Percentiles rank a stretch among this genome's conserved stretches.
Conservation (phyloP, 2,329 filamentous ascomycete genomes). For the Celoporthe dispersa region DNA sequence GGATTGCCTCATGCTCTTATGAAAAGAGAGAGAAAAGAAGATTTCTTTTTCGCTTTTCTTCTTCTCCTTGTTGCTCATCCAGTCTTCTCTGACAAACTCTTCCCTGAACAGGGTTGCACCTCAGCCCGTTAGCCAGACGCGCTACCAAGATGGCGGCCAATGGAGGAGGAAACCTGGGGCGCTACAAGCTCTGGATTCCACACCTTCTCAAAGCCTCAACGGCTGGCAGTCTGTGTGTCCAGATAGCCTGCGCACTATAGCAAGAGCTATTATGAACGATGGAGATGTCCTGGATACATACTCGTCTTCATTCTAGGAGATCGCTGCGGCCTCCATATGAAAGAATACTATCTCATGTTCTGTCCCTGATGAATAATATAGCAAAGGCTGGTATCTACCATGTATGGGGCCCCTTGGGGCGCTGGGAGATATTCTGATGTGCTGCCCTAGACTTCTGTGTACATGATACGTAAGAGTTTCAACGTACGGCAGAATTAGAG, state of each 20-base stretch:
- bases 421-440: neutral
- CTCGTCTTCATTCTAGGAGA: neutral
- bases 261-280: too few relatives aligned
- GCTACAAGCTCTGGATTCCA: neutral
- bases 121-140: neutral
- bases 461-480: too few relatives aligned
- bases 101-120: conserved; percentile 22
- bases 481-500: neutral
- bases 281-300: neutral
- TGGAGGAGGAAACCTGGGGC: neutral
- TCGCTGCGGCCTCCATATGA: too few relatives aligned
- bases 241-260: too few relatives aligned
- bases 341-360: too few relatives aligned
- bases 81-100: neutral
- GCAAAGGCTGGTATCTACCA: neutral
- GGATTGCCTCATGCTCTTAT: neutral
- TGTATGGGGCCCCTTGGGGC: neutral
- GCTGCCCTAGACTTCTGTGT: neutral
- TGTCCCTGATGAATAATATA: neutral
- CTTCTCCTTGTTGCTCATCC: neutral
- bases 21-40: neutral
- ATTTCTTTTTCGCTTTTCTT: neutral
- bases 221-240: neutral
- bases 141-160: neutral
- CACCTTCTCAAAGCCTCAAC: neutral